A percentile compares a stretch with the other conserved stretches of the same genome.
phyloP scores from a whole-genome alignment of 179 eudicot genomes.

The Spinacia oleracea region DNA sequence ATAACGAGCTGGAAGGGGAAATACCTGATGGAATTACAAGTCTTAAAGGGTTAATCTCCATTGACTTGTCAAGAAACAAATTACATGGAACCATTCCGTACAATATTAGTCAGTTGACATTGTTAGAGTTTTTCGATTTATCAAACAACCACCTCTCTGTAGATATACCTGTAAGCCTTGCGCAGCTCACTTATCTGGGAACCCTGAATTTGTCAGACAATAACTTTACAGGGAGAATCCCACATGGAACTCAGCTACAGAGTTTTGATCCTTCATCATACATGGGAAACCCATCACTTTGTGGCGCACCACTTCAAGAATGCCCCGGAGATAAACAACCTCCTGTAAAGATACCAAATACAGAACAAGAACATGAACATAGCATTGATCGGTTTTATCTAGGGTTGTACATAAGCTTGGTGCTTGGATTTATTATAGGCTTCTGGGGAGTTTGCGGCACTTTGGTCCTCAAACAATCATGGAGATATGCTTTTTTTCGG shows the following conservation, averaged over 20 bases:
- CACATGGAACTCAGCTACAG: slow-evolving; percentile 30
- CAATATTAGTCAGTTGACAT: slow-evolving; percentile 19
- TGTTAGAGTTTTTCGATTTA: slow-evolving; percentile 23
- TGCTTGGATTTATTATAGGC: slow-evolving; percentile 5
- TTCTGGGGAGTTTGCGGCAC: slow-evolving; percentile 11
- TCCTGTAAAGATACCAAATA: too few relatives aligned
- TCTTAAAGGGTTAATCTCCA: slow-evolving; percentile 13
- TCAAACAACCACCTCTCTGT: slow-evolving; percentile 32
- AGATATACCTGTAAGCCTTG: slow-evolving; percentile 28
- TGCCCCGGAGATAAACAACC: background rate
- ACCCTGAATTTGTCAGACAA: slow-evolving; percentile 30
- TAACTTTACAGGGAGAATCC: slow-evolving; percentile 28
- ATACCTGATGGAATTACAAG: slow-evolving; percentile 29
- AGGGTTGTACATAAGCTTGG: slow-evolving; percentile 8
- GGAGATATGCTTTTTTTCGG: background rate
- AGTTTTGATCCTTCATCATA: slow-evolving; percentile 27
- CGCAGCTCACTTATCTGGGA: slow-evolving; percentile 7
- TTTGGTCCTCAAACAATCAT: background rate
- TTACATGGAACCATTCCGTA: slow-evolving; percentile 22
- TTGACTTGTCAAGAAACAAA: slow-evolving; percentile 29
- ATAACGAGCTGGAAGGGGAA: slow-evolving; percentile 23
- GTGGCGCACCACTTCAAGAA: slow-evolving; percentile 24
- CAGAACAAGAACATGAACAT: too few relatives aligned
- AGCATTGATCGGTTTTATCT: background rate
- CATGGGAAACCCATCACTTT: slow-evolving; percentile 23